A percentile compares a stretch with the other conserved stretches of the same genome.
These are phyloP conservation scores for Geotrichum candidum DNA, from an alignment of 1,139 yeast species.

Conservation along the genomic window DNA sequence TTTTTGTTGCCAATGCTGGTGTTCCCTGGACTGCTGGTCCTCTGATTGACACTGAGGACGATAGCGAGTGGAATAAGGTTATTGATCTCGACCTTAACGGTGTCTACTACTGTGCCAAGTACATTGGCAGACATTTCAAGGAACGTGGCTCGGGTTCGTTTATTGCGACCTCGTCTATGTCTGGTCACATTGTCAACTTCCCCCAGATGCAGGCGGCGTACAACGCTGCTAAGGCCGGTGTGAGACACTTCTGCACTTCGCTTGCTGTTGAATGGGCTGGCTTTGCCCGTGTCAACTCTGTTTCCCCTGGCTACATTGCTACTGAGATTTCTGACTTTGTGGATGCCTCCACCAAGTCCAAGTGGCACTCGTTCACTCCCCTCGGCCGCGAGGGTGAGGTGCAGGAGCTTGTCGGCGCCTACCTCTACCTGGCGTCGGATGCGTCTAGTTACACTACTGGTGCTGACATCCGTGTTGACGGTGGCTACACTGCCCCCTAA, in stretches of 20 bases:
- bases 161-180: conserved; percentile 84
- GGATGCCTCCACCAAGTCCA: conserved; percentile 46
- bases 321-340: conserved; percentile 64
- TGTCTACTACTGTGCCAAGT: conserved; percentile 68
- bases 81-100: conserved; percentile 70
- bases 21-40: conserved; percentile 79
- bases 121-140: conserved; percentile 65
- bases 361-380: conserved; percentile 71
- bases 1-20: conserved; percentile 89
- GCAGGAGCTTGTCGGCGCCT: conserved; percentile 80
- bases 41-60: conserved; percentile 52
- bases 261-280: conserved; percentile 88
- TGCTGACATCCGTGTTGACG: conserved; percentile 73
- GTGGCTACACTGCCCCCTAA: conserved; percentile 54
- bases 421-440: conserved; percentile 77
- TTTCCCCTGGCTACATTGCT: conserved; percentile 81
- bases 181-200: conserved; percentile 80
- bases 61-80: conserved; percentile 60
- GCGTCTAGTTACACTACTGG: conserved; percentile 87
- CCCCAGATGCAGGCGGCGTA: conserved; percentile 88
- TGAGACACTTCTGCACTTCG: conserved; percentile 70
- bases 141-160: conserved; percentile 67
- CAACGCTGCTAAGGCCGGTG: conserved; percentile 87
- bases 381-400: conserved; percentile 78
- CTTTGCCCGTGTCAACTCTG: conserved; percentile 78